Evolutionary conservation across 2,329 filamentous ascomycete species (phyloP).

Genomic region (Claviceps monticola): DNA sequence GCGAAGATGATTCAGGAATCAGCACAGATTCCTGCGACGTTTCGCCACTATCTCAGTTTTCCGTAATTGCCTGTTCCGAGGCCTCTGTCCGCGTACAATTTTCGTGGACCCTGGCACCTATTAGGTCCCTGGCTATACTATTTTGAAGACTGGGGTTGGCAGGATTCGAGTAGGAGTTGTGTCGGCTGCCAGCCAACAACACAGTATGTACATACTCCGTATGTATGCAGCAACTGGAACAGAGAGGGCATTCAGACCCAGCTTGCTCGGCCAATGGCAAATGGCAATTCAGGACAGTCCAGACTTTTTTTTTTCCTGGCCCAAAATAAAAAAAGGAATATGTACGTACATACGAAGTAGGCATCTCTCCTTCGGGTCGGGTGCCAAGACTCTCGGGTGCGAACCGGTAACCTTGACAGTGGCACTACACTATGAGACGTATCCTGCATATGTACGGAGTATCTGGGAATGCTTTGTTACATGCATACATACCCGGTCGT

Average conservation of each 20-base stretch:
- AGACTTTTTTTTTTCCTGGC: background rate
- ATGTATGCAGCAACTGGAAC: too few relatives aligned
- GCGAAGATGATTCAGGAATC: background rate
- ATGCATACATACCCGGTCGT: background rate
- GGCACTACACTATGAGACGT: background rate
- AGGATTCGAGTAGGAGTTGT: background rate
- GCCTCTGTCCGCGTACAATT: background rate
- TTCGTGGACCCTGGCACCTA: background rate
- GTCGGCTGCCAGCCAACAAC: background rate
- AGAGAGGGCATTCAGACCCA: too few relatives aligned
- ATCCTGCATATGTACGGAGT: background rate
- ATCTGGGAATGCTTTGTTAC: background rate
- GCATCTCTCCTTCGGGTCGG: background rate
- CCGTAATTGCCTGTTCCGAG: background rate
- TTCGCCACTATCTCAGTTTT: background rate
- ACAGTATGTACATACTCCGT: background rate
- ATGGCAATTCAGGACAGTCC: background rate
- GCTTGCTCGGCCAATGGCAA: background rate
- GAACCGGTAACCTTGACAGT: background rate
- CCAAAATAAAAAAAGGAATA: background rate
- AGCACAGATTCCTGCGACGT: background rate
- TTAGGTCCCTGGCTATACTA: background rate
- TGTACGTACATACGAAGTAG: too few relatives aligned
- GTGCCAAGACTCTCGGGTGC: background rate
- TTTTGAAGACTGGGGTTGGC: background rate